Evolutionary conservation across 2,329 filamentous ascomycete genomes (phyloP).

Genomic region (Gremmenia infestans): DNA sequence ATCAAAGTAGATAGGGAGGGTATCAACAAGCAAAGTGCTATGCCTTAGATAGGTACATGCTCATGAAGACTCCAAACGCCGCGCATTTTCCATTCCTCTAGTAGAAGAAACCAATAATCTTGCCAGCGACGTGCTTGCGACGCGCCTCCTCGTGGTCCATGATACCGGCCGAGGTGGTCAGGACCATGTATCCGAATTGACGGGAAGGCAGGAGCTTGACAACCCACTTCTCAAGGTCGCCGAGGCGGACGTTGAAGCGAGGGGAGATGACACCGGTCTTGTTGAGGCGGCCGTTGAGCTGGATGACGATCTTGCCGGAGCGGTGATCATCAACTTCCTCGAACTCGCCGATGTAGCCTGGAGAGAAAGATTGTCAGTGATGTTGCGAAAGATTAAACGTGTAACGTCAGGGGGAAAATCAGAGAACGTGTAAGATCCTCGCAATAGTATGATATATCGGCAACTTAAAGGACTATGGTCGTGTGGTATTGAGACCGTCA

Average conservation of each 20-base stretch:
- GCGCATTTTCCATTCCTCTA: conserved; percentile 43
- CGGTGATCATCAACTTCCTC: conserved; percentile 99
- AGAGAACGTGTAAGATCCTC: conserved; percentile 98
- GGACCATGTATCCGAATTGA: conserved; percentile 99
- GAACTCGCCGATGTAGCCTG: conserved; percentile 99
- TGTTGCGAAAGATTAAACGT: conserved; percentile 97
- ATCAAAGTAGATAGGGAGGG: conserved; percentile 25
- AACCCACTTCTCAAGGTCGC: conserved; percentile 99
- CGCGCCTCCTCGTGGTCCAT: conserved; percentile 99
- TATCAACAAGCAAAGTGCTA: conserved; percentile 22
- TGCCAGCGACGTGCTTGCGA: conserved; percentile 98
- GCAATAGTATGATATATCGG: conserved; percentile 82
- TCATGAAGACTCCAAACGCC: conserved; percentile 29
- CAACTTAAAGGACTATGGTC: conserved; percentile 99
- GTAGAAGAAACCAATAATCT: conserved; percentile 99
- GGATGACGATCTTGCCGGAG: conserved; percentile 99
- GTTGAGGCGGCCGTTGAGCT: conserved; percentile 98
- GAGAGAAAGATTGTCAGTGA: conserved; percentile 47
- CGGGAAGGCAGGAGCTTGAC: conserved; percentile 97
- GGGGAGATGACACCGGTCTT: conserved; percentile 99
- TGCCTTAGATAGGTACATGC: conserved; percentile 28
- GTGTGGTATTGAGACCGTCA: conserved; percentile 81
- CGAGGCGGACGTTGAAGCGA: conserved; percentile 98
- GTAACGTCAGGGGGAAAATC: conserved; percentile 68
- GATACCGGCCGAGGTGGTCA: conserved; percentile 98